These are phyloP conservation scores for Chrysopogon serrulatus DNA, from an alignment of 176 grass and related monocot genomes.

Conservation along the genomic window DNA sequence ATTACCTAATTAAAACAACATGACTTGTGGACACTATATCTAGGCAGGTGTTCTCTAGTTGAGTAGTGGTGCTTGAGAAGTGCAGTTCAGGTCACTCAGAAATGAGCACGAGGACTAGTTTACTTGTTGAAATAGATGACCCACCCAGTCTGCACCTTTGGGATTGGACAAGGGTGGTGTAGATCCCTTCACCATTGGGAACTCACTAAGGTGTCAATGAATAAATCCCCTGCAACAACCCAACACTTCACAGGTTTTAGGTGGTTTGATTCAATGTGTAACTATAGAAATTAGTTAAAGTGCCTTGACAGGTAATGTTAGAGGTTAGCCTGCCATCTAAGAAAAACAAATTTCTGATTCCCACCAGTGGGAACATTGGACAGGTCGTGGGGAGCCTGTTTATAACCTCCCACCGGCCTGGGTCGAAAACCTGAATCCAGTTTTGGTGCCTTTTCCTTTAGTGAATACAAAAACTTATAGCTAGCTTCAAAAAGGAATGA, in stretches of 20 bases:
- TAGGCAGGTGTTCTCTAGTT: not conserved
- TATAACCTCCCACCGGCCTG: not conserved
- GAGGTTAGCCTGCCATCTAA: not conserved
- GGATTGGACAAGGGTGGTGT: not conserved
- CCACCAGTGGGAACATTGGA: not conserved
- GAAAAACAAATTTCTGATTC: not conserved
- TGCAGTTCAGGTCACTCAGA: not conserved
- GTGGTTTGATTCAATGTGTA: not conserved
- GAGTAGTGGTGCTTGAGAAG: not conserved
- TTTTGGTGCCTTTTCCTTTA: not conserved
- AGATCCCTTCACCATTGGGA: not conserved
- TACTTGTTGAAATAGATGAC: not conserved
- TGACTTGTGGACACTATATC: not conserved
- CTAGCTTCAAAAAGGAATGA: not conserved
- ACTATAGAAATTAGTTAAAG: not conserved
- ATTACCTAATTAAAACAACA: not conserved
- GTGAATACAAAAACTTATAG: not conserved
- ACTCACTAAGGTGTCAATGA: not conserved
- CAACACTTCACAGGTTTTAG: not conserved
- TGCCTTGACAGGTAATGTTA: not conserved
- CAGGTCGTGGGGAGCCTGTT: not conserved
- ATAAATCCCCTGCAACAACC: not conserved
- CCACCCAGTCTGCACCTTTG: not conserved
- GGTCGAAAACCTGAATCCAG: not conserved
- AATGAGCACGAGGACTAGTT: not conserved